Percentiles rank a stretch among this genome's conserved stretches.
phyloP scores from a whole-genome alignment of 768 basidiomycete genomes.

The Coprinopsis cinerea region DNA sequence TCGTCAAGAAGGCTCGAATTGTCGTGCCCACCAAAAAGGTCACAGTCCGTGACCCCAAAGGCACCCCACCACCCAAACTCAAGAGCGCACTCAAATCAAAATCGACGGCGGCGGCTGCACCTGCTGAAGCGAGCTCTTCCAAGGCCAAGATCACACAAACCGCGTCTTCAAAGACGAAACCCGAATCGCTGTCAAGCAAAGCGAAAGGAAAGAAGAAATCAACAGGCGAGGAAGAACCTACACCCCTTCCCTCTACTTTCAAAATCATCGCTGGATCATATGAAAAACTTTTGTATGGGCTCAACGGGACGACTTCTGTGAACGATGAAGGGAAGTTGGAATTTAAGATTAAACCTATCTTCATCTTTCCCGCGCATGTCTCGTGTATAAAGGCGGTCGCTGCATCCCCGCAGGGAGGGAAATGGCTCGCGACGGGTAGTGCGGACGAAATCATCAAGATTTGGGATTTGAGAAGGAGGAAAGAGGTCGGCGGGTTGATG shows the following conservation, averaged over 20 bases:
- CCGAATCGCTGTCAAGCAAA: constrained; percentile 11
- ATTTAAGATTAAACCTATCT: constrained; percentile 65
- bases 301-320: constrained; percentile 55
- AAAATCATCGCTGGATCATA: constrained; percentile 90
- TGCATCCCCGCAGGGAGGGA: constrained; percentile 82
- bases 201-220: constrained; percentile 19
- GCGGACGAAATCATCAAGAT: constrained; percentile 97
- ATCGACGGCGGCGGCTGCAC: no score
- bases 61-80: constrained; percentile 2
- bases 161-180: constrained; percentile 1
- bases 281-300: constrained; percentile 91
- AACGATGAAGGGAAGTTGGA: constrained; percentile 26
- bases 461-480: constrained; percentile 88
- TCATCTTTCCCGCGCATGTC: constrained; percentile 96
- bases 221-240: constrained; percentile 16
- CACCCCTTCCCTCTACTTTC: constrained; percentile 54
- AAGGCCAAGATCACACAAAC: constrained; percentile 9
- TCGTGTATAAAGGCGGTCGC: constrained; percentile 89
- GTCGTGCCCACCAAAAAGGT: constrained; percentile 13
- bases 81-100: constrained; percentile 5
- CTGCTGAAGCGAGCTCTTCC: constrained; percentile 9
- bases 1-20: constrained; percentile 23
- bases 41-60: constrained; percentile 15
- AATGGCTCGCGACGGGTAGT: constrained; percentile 94
- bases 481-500: constrained; percentile 92